Base-by-base conservation (phyloP, 805 yeast species). In the Yamadazyma akitaensis region DNA sequence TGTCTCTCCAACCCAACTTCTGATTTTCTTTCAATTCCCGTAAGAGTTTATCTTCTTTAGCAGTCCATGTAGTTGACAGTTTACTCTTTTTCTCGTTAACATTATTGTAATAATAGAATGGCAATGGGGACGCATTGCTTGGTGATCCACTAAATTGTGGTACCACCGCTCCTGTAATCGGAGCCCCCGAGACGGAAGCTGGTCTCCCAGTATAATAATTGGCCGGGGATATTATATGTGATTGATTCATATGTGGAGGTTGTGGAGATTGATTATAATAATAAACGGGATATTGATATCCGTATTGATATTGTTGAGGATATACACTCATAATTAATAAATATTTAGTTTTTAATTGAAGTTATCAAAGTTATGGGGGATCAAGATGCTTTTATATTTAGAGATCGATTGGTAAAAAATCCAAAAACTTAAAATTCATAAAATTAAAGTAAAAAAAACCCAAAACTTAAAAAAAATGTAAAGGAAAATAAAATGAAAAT, bases 1-100 rank as follows among this genome's bases (percentile, higher is more conserved):
- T 88, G 54, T 88, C 96, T 63, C 88, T 82, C 96, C 96, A 88
- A 1, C 96, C 96, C 54, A 88, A 73, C 61, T 85, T 86, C 61
- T 83, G 87, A 51, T 82, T 81, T 62, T 88, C 96, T 64, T 88
- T 88, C 58, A 88, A 73, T 56, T 84, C 87, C 43, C 94, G 75
- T 43, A 87, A 66, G 24, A 86, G 60, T 44, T 80, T 67, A 58
- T 87, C 95, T 58, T 87, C 95, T 53, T 81, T 80, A 1, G 88
- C 84, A 41, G 87, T 84, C 95, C 95, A 87, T 0, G 92, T 73
- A 8, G 70, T 67, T 8, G 64, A 61, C 36, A 61, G 68, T 42
- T 65, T 64, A 6, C 72, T 51, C 34, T 52, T 52, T 31, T 48
- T 62, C 58, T 44, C 66, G 55, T 37, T 56, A 42, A 44, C 30